These are phyloP conservation scores for Phlebopus sp. DNA, from an alignment of 1,284 basidiomycete species.

Conservation along the genomic window DNA sequence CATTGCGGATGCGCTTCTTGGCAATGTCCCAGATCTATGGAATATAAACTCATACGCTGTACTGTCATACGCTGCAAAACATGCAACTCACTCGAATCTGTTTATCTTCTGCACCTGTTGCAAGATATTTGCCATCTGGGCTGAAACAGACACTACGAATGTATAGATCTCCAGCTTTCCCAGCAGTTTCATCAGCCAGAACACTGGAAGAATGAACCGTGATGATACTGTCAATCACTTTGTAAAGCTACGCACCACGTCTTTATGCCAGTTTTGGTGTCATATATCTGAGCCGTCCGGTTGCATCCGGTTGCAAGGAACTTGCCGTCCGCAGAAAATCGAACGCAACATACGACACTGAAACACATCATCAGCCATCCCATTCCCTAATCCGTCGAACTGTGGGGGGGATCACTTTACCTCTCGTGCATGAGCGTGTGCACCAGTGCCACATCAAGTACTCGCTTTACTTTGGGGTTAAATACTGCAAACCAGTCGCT, in stretches of 20 bases:
- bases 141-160: constrained; percentile 85
- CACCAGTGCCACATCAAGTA: constrained; percentile 84
- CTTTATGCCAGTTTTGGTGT: constrained; percentile 67
- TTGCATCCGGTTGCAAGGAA: constrained; percentile 79
- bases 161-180: constrained; percentile 72
- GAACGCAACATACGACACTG: constrained; percentile 80
- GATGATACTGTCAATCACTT: constrained; percentile 9
- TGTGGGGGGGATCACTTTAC: constrained; percentile 42
- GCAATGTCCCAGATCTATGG: constrained; percentile 85
- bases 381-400: background rate
- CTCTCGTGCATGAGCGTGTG: constrained; percentile 94
- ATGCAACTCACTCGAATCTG: constrained; percentile 65
- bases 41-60: constrained; percentile 11
- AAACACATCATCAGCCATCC: constrained; percentile 10
- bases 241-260: constrained; percentile 45
- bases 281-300: constrained; percentile 73
- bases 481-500: constrained; percentile 95
- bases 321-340: constrained; percentile 80
- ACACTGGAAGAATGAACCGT: constrained; percentile 43
- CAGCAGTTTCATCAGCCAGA: constrained; percentile 64
- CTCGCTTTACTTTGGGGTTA: constrained; percentile 81
- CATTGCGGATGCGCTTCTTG: constrained; percentile 65
- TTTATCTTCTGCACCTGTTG: constrained; percentile 83
- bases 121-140: constrained; percentile 77
- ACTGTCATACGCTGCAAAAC: constrained; percentile 3